Evolutionary conservation across 148 eudicot species (phyloP).

Genomic region (Camellia lanceoleosa): DNA sequence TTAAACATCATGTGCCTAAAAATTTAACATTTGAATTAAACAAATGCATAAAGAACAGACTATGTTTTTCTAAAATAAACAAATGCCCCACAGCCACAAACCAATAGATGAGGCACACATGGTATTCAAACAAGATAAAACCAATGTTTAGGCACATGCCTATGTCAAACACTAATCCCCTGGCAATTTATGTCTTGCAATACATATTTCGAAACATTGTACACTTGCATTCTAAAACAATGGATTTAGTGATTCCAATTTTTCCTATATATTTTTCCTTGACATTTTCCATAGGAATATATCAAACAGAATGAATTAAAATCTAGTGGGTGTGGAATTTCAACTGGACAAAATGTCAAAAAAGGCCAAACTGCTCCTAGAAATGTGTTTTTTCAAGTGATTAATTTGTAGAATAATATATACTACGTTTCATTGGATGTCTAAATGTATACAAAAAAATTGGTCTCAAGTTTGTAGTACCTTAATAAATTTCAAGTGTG

Average conservation of each 20-base stretch:
- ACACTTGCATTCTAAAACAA: not conserved
- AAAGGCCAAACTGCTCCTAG: no score
- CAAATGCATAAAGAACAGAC: not conserved
- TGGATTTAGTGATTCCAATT: no score
- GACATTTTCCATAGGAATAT: not conserved
- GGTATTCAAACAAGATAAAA: not conserved
- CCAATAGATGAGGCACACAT: not conserved
- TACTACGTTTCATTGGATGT: not conserved
- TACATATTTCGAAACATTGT: not conserved
- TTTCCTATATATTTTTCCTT: no score
- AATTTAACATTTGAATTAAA: slow-evolving; percentile 1
- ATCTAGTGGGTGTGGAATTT: no score
- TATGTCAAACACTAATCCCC: no score
- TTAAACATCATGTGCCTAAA: not conserved
- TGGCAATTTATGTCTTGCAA: not conserved
- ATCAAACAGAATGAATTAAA: not conserved
- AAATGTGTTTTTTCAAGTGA: not conserved
- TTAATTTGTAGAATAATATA: not conserved
- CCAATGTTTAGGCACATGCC: not conserved
- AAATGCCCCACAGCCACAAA: not conserved
- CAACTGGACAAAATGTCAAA: no score
- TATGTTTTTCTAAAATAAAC: not conserved
- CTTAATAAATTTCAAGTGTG: not conserved
- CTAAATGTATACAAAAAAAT: not conserved
- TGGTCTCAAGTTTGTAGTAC: not conserved